Evolutionary conservation across 2,329 filamentous ascomycete genomes (phyloP).

Genomic region (Aureobasidium leucospermi): DNA sequence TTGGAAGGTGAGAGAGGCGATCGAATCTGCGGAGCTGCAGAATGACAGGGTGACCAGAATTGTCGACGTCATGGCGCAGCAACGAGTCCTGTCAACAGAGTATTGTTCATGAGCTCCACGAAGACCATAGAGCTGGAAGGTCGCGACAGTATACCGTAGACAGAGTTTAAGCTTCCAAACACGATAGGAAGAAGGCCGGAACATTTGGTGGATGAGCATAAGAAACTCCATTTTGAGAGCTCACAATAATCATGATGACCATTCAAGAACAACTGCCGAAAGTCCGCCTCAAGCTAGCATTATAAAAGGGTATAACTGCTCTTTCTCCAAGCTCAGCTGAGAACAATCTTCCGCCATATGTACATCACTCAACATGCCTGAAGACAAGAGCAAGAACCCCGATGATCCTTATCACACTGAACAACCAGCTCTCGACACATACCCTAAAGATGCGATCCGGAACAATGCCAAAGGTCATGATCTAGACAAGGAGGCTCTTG

Average conservation of each 20-base stretch:
- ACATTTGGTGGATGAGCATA: background rate
- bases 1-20: too few relatives aligned
- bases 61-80: too few relatives aligned
- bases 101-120: too few relatives aligned
- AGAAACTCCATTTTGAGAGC: background rate
- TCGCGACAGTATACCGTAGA: too few relatives aligned
- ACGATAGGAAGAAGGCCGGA: background rate
- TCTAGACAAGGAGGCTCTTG: conserved; percentile 3
- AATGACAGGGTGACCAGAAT: background rate
- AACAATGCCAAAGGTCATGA: conserved; percentile 11
- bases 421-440: conserved; percentile 5
- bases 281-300: background rate
- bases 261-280: background rate
- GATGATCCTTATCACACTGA: conserved; percentile 7
- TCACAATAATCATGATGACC: background rate
- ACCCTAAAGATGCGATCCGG: conserved; percentile 1
- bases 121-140: too few relatives aligned
- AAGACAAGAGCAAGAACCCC: conserved; percentile 3
- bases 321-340: too few relatives aligned
- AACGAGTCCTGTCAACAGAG: too few relatives aligned
- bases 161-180: too few relatives aligned
- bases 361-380: conserved; percentile 1
- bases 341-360: background rate
- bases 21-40: background rate
- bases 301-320: background rate